phyloP scores from a whole-genome alignment of 495 filamentous ascomycete genomes.

The Rostrohypoxylon terebratum region DNA sequence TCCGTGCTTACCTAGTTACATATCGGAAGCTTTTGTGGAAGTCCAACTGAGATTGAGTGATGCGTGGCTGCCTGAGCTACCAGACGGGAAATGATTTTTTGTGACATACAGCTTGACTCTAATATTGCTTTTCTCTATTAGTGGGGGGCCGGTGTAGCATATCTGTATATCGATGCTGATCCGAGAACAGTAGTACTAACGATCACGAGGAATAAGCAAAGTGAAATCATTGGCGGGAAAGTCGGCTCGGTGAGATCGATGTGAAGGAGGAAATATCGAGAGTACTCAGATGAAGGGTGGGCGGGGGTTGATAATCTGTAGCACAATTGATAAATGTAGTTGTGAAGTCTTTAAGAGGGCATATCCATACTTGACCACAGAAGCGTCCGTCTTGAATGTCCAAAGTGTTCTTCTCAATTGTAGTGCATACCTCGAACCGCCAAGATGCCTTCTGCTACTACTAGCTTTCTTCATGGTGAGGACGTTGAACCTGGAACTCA shows the following conservation, averaged over 20 bases:
- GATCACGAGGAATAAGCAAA: neutral
- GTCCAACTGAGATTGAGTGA: neutral
- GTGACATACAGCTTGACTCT: neutral
- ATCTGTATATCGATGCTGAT: neutral
- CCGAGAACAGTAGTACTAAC: neutral
- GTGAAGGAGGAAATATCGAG: neutral
- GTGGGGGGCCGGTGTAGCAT: neutral
- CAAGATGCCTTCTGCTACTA: conserved; percentile 25
- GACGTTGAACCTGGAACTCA: neutral
- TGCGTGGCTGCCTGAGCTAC: conserved; percentile 24
- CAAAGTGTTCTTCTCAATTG: neutral
- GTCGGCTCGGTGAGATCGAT: neutral
- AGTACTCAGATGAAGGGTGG: neutral
- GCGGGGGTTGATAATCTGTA: neutral
- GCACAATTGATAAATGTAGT: conserved; percentile 27
- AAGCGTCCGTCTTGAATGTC: neutral
- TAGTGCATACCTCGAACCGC: neutral
- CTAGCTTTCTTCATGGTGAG: conserved; percentile 1
- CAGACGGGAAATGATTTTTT: neutral
- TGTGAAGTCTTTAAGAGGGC: neutral
- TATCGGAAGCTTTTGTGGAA: neutral
- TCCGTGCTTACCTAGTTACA: neutral
- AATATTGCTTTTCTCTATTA: neutral
- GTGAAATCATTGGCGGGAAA: neutral
- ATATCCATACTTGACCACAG: neutral